These are phyloP conservation scores for Ziziphus jujuba DNA, from an alignment of 306 rosid genomes.

Conservation along the genomic window DNA sequence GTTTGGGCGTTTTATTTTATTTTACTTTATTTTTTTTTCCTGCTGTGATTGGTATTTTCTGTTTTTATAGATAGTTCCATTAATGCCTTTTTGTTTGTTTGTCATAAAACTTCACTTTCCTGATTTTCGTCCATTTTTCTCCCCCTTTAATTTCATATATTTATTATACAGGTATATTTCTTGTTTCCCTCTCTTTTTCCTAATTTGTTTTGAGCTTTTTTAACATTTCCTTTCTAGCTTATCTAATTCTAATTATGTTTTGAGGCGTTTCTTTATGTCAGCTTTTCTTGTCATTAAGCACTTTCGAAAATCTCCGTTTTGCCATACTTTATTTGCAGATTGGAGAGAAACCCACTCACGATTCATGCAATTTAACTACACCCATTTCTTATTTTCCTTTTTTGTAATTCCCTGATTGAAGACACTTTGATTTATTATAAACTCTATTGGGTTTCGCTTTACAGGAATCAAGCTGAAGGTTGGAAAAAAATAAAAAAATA, in stretches of 20 bases:
- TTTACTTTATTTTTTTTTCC: slow-evolving; percentile 26
- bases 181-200: background rate
- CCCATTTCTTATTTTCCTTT: too few relatives aligned
- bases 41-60: slow-evolving; percentile 20
- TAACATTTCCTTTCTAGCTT: background rate
- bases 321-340: background rate
- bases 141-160: background rate
- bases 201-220: slow-evolving; percentile 21
- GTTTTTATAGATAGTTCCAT: slow-evolving; percentile 6
- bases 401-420: too few relatives aligned
- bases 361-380: too few relatives aligned
- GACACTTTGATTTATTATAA: too few relatives aligned
- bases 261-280: too few relatives aligned
- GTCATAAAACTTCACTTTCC: slow-evolving; percentile 15
- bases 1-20: slow-evolving; percentile 16
- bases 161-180: background rate
- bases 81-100: background rate
- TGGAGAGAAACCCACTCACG: too few relatives aligned
- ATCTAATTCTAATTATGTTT: background rate
- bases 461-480: slow-evolving; percentile 35
- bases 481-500: too few relatives aligned
- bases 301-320: background rate
- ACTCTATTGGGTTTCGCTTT: slow-evolving; percentile 1
- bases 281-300: too few relatives aligned
- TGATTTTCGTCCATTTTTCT: background rate